Base-by-base conservation (phyloP, 345 rosid genomes). In the Citrus unshiu region DNA sequence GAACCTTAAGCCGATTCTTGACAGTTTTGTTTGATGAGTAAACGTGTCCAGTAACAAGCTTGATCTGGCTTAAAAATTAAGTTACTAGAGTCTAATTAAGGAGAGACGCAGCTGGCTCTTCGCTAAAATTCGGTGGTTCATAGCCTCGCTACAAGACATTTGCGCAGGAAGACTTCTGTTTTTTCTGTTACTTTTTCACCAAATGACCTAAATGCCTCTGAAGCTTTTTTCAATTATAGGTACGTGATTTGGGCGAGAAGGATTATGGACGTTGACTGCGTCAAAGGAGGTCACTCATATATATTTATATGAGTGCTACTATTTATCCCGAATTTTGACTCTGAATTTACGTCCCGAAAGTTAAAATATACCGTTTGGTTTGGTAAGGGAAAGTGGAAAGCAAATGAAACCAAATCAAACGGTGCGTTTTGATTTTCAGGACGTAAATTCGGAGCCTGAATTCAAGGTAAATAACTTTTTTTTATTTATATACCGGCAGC, bases 41-140 rank as follows among this genome's bases (percentile, higher is more conserved):
- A 19, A 68, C 16, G 58, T 4, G 49, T 0, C 37, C 6, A 54
- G 30, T 24, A 29, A 24, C 54, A 43, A 67, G 64, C 78, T 29
- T 70, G 37, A 69, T 69, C 25, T 69, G 34, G 22, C 13, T 5
- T 46, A 25, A 24, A 43, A 70, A 70, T 24, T 70, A 24, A 14
- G 59, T 21, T 27, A 43, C 7, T 0, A 14, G 16, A 16, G 12
- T 13, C 73, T 68, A 74, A 67, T 74, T 73, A 58, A 46, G 62
- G 74, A 32, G 24, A 40, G 34, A 9, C 62, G 77, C 29, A 72
- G 73, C 77, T 77, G 83, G 74, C 39, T 29, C 25, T 71, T 35
- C 37, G 68, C 43, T 43, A 34, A 62, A 35, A 39, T 51, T 8
- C 37, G 39, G 79, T 39, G 35, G 65, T 54, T 60, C 58, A 63